Evolutionary conservation across 2,329 filamentous ascomycete species (phyloP), one percentile per base, ranked within the genome.

Genomic region (Paramyrothecium roridum): DNA sequence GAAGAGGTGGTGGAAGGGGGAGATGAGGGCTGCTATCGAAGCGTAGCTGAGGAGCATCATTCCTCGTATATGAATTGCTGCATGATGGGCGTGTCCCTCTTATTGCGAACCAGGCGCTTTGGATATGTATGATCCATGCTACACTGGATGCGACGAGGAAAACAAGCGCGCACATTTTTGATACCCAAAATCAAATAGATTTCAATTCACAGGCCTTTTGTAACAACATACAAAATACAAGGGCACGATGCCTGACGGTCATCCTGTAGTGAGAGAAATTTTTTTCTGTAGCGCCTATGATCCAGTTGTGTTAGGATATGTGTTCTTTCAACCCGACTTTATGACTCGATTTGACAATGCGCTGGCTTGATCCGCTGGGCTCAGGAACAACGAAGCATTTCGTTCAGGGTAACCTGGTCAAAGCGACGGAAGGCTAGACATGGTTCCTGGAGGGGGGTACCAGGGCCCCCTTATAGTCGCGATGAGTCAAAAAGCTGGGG

Each of bases 1-100:
- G 66, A 63, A 63, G 66, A 8, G 63, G 66, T 52, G 64, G 61
- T 17, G 37, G 37, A 43, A 43, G 37, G n/a, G 37, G 37, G 16
- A 43, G 37, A 13, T 43, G n/a, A 43, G 13, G 37, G 37, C 37
- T 43, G n/a, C 37, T 10, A 16, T 8, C 8, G 33, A 37, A 37
- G 33, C 33, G 16, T 37, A 16, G 8, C 33, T 43, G 37, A 43
- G 12, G 37, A 3, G 12, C 7, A 43, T 6, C n/a, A 13, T 43
- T 43, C 16, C 37, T 43, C 37, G 16, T 43, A 16, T 30, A 16
- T 43, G 37, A 16, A 43, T 43, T 19, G 37, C 7, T 16, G 37
- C 37, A 43, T 16, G 37, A 43, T 19, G 37, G 37, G 26, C 26
- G 26, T n/a, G n/a, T 30, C 26, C 10, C 6, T 30, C 26, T 10